Percentiles rank a stretch among this genome's conserved stretches.
Evolutionary conservation across 2,329 filamentous ascomycete species (phyloP).

Genomic region (Colletotrichum abscissum): DNA sequence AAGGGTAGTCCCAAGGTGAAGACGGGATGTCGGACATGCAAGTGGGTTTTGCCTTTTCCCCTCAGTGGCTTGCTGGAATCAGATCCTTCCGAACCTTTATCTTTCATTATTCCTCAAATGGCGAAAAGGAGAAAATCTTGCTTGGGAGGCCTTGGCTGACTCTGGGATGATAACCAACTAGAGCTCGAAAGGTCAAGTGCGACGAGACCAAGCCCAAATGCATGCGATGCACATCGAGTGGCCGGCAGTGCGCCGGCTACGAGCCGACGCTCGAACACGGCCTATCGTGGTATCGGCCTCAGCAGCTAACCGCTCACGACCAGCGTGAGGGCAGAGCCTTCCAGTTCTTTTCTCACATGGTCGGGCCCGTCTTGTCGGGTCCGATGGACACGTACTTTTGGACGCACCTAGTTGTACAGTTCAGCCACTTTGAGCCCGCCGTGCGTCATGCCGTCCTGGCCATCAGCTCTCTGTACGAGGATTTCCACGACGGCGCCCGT

Average conservation of each 20-base stretch:
- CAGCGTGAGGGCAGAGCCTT: conserved; percentile 37
- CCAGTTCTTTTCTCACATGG: conserved; percentile 33
- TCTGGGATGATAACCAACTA: conserved; percentile 38
- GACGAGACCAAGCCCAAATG: conserved; percentile 67
- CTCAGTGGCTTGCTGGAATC: too few species aligned
- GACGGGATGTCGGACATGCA: conserved; percentile 66
- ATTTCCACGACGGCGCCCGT: conserved; percentile 28
- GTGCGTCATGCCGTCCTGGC: conserved; percentile 62
- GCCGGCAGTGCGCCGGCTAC: conserved; percentile 50
- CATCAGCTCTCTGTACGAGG: conserved; percentile 59
- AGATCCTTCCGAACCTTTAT: too few species aligned
- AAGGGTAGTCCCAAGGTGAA: conserved; percentile 49
- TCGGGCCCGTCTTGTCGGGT: conserved; percentile 29
- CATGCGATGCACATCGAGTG: conserved; percentile 63
- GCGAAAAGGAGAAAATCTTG: too few species aligned
- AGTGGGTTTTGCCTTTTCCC: conserved; percentile 51
- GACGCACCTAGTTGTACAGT: conserved; percentile 57
- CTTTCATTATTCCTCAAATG: too few species aligned
- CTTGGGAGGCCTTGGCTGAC: background rate
- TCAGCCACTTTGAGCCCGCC: conserved; percentile 56
- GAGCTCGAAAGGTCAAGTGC: conserved; percentile 67
- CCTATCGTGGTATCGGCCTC: conserved; percentile 34
- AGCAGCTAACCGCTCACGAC: conserved; percentile 33
- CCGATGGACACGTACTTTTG: conserved; percentile 49
- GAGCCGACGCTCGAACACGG: conserved; percentile 22